Conservation (phyloP, 345 rosid species). For the Aquilaria malaccensis region DNA sequence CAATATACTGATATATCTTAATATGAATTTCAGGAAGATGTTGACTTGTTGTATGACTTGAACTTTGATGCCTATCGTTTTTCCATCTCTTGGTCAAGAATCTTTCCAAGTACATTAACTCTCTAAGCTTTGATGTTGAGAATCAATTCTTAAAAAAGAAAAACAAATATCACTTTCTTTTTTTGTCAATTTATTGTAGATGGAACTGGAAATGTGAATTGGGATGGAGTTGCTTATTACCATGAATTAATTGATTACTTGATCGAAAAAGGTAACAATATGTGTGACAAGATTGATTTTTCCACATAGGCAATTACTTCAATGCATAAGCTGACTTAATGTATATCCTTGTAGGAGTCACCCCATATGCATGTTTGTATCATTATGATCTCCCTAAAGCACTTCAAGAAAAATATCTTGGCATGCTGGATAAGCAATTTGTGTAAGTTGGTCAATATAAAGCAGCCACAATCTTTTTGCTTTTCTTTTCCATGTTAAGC, state of each 20-base stretch:
- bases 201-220: slow-evolving; percentile 48
- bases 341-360: slow-evolving; percentile 3
- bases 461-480: no score
- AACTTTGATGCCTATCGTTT: slow-evolving; percentile 69
- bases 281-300: no score
- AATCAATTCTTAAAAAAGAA: no score
- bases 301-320: no score
- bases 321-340: no score
- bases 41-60: slow-evolving; percentile 38
- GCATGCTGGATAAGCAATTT: background rate
- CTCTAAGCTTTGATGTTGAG: no score
- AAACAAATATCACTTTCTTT: background rate
- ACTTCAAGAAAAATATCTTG: slow-evolving; percentile 8
- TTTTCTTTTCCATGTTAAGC: background rate
- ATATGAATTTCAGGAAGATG: slow-evolving; percentile 34
- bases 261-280: slow-evolving; percentile 31
- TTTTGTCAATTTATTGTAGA: slow-evolving; percentile 17
- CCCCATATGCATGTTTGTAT: slow-evolving; percentile 8
- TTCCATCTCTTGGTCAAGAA: slow-evolving; percentile 75
- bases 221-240: slow-evolving; percentile 58
- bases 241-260: slow-evolving; percentile 41
- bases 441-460: background rate
- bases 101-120: slow-evolving; percentile 39
- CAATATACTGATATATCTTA: no score
- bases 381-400: slow-evolving; percentile 13